Evolutionary conservation across 129 eudicot genomes (phyloP).

Genomic region (Mikania micrantha): DNA sequence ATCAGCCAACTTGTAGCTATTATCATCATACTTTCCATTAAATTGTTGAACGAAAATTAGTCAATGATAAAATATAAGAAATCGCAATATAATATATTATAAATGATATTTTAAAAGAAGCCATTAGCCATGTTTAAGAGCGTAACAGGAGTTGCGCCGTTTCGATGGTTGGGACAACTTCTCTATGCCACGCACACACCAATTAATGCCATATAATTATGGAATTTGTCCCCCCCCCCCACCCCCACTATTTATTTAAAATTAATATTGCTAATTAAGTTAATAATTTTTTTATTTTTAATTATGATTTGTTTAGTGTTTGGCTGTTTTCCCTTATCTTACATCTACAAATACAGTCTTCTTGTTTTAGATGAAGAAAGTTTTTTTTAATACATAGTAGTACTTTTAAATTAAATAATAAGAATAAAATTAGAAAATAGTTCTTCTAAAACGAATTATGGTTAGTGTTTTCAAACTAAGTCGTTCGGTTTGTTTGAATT

Average conservation of each 20-base stretch:
- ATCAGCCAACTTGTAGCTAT: background rate
- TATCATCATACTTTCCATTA: background rate
- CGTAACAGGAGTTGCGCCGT: constrained; percentile 37
- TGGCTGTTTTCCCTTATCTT: background rate
- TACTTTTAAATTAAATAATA: too few relatives aligned
- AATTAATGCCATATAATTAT: constrained; percentile 16
- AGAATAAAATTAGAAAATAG: too few relatives aligned
- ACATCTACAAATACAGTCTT: constrained; percentile 1
- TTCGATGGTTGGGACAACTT: constrained; percentile 30
- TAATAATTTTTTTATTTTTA: too few relatives aligned
- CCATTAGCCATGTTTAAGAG: constrained; percentile 19
- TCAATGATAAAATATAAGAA: background rate
- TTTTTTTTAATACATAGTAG: too few relatives aligned
- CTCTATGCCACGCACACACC: constrained; percentile 22
- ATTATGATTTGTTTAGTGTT: background rate
- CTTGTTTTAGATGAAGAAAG: background rate
- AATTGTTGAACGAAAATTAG: background rate
- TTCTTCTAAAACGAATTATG: too few relatives aligned
- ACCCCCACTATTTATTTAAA: background rate
- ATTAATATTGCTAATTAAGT: too few relatives aligned
- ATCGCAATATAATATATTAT: too few relatives aligned
- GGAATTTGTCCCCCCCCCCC: constrained; percentile 14
- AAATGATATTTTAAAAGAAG: background rate
- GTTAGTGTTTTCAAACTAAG: too few relatives aligned
- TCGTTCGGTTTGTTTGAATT: too few relatives aligned